These are phyloP conservation scores for Xylaria cubensis DNA, from an alignment of 495 filamentous ascomycete species.

Conservation along the genomic window DNA sequence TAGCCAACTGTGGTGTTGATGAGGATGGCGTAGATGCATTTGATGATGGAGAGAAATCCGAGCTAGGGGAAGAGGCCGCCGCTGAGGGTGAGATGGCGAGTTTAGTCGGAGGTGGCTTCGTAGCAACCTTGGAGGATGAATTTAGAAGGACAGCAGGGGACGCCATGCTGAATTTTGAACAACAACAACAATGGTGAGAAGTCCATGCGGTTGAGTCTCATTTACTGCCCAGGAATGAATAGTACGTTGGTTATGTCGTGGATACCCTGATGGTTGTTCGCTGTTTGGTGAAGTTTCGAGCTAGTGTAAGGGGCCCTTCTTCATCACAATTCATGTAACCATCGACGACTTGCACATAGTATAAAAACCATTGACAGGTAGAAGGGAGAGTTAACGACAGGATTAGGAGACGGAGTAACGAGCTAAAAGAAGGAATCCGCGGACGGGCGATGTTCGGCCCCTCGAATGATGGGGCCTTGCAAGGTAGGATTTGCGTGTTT, in stretches of 20 bases:
- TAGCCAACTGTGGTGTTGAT: conserved; percentile 34
- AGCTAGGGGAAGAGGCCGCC: conserved; percentile 38
- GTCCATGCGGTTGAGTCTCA: conserved; percentile 19
- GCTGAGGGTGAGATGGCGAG: conserved; percentile 39
- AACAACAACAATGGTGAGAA: not conserved
- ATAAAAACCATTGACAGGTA: not conserved
- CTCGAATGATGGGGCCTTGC: conserved; percentile 12
- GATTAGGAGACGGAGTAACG: not conserved
- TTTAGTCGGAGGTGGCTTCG: conserved; percentile 34
- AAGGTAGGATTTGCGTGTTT: not conserved
- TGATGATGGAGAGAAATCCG: conserved; percentile 37
- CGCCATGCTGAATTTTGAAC: conserved; percentile 35
- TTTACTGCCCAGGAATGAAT: conserved; percentile 24
- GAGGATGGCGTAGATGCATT: conserved; percentile 38
- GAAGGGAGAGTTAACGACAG: not conserved
- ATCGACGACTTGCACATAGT: not conserved
- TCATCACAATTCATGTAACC: not conserved
- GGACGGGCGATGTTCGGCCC: conserved; percentile 14
- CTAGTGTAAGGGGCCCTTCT: not conserved
- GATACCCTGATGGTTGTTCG: not conserved
- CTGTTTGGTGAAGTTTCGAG: not conserved
- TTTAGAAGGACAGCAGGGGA: conserved; percentile 28
- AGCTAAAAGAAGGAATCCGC: conserved; percentile 26
- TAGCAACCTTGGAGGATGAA: conserved; percentile 10
- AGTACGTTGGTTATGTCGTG: not conserved